Evolutionary conservation across 2,329 filamentous ascomycete genomes (phyloP), one percentile per base, ranked within the genome.

Genomic region (Pochonia chlamydosporia): DNA sequence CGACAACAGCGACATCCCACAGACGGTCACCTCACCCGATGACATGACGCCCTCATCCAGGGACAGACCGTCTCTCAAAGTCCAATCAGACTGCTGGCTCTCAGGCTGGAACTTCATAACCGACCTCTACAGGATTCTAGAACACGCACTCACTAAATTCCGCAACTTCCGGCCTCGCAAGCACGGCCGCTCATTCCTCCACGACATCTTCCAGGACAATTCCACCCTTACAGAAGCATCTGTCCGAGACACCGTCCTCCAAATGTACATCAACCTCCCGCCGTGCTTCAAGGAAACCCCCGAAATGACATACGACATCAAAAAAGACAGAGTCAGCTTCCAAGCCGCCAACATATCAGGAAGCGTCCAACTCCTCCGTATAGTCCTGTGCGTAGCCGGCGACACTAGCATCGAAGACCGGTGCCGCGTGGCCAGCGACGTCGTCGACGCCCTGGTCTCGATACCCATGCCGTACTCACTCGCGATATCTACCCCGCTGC

Each of bases 31-130:
- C 10, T 44, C 50, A 14, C 31, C 46, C 26, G 35, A 35, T 26
- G 20, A n/a, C n/a, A n/a, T 50, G 7, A 43, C 43, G 30, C 40
- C 47, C 24, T 23, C 44, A n/a, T 18, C 45, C 44, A 18, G 43
- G 36, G 9, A 47, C 43, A 5, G 31, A 37, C n/a, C 49, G 30
- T 40, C 47, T 26, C 20, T n/a, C n/a, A n/a, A 44, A 21, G 45
- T 49, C 6, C 37, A 41, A 25, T 46, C 51, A 14, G 49, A 56
- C 20, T 65, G 63, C 48, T 81, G 77, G 77, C 60, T 81, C 7
- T 66, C 68, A 36, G 77, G 77, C 16, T 80, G 74, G 75, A 81
- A 80, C 57, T 79, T 78, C 49, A 75, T 71, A 6, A 78, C 74
- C 1, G 76, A 80, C 54, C 60, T 81, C 0, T 81, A 79, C 54